These are phyloP conservation scores for Salvia sclarea DNA, from an alignment of 305 asterid genomes.

Conservation along the genomic window DNA sequence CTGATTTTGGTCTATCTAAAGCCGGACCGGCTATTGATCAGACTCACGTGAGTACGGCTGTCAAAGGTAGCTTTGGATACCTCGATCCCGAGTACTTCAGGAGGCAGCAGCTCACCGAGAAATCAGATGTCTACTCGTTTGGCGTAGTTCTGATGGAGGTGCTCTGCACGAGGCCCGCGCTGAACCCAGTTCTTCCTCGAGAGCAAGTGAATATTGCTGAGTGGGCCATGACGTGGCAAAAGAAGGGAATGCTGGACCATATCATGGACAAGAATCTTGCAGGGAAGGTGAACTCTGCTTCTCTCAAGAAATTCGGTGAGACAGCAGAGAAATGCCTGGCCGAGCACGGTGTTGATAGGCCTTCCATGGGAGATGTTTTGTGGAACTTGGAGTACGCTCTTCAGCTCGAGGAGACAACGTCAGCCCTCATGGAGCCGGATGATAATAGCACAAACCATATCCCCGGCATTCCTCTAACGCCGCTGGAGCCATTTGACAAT, in stretches of 20 bases:
- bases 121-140: conserved; percentile 95
- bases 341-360: conserved; percentile 95
- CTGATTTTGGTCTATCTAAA: conserved; percentile 96
- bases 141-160: conserved; percentile 99
- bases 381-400: conserved; percentile 98
- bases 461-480: conserved; percentile 65
- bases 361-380: conserved; percentile 96
- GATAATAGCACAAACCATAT: conserved; percentile 94
- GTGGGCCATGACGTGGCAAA: conserved; percentile 99
- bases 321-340: conserved; percentile 94
- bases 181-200: conserved; percentile 94
- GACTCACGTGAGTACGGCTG: conserved; percentile 99
- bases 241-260: conserved; percentile 91
- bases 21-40: conserved; percentile 94
- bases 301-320: conserved; percentile 93
- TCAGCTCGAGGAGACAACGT: conserved; percentile 92
- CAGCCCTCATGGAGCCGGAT: conserved; percentile 83
- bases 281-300: conserved; percentile 86
- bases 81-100: conserved; percentile 98
- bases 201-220: conserved; percentile 98
- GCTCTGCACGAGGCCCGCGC: conserved; percentile 91
- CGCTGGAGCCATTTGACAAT: conserved; percentile 77
- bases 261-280: conserved; percentile 78
- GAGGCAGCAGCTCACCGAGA: conserved; percentile 95
- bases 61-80: conserved; percentile 98